A percentile compares a stretch with the other conserved stretches of the same genome.
Evolutionary conservation across 306 rosid species (phyloP).

Genomic region (Ammopiptanthus mongolicus): DNA sequence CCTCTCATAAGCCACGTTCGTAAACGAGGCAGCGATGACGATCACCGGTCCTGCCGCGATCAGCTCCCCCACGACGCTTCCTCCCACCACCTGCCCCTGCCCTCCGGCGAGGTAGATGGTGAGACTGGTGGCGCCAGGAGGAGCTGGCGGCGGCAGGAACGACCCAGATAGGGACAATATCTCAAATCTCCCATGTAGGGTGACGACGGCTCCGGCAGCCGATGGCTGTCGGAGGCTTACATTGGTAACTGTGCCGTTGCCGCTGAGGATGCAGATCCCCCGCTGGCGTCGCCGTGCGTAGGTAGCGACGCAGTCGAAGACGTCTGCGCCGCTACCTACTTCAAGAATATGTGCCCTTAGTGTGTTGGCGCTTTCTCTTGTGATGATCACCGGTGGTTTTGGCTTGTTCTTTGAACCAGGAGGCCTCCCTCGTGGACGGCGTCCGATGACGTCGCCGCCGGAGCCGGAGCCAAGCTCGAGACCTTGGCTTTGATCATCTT

Average conservation of each 20-base stretch:
- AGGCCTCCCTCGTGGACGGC: slow-evolving; percentile 81
- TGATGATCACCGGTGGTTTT: slow-evolving; percentile 82
- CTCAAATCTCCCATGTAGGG: slow-evolving; percentile 90
- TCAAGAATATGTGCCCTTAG: slow-evolving; percentile 90
- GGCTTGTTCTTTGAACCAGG: slow-evolving; percentile 85
- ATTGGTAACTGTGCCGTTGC: slow-evolving; percentile 83
- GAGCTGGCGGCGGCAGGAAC: slow-evolving; percentile 92
- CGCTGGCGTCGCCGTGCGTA: slow-evolving; percentile 92
- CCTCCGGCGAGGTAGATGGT: slow-evolving; percentile 83
- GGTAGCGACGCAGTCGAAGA: slow-evolving; percentile 72
- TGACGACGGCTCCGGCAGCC: slow-evolving; percentile 59
- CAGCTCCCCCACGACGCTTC: slow-evolving; percentile 81
- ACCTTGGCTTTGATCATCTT: slow-evolving; percentile 47
- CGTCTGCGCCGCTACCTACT: slow-evolving; percentile 68
- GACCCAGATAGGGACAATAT: slow-evolving; percentile 82
- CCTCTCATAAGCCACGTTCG: slow-evolving; percentile 91
- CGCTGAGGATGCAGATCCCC: slow-evolving; percentile 88
- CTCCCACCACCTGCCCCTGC: slow-evolving; percentile 93
- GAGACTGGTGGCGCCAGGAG: slow-evolving; percentile 84
- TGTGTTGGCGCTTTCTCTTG: slow-evolving; percentile 91
- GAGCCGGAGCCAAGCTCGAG: slow-evolving; percentile 40
- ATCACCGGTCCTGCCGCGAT: slow-evolving; percentile 89
- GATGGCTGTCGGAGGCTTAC: slow-evolving; percentile 85
- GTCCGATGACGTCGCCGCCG: slow-evolving; percentile 44
- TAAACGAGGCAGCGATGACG: slow-evolving; percentile 80